phyloP scores from a whole-genome alignment of 1,284 basidiomycete genomes.

The Sanguinoderma infundibulare region DNA sequence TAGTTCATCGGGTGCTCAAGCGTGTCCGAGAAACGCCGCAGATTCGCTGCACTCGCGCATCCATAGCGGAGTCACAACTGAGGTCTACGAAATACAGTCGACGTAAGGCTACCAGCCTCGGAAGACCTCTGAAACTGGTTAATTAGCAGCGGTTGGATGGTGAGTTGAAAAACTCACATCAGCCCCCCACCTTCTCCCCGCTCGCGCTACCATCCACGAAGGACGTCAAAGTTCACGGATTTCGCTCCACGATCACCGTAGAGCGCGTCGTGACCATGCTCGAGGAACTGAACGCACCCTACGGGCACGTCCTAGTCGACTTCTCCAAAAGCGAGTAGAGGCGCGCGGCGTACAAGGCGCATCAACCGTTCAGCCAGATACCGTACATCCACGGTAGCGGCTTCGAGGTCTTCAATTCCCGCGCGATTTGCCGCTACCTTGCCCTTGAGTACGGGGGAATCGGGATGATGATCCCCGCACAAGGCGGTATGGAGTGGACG shows the following conservation, averaged over 20 bases:
- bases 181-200: too few species aligned
- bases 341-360: slow-evolving; percentile 41
- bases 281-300: slow-evolving; percentile 57
- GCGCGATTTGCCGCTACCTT: slow-evolving; percentile 56
- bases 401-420: slow-evolving; percentile 51
- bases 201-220: slow-evolving; percentile 39
- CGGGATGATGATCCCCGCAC: slow-evolving; percentile 38
- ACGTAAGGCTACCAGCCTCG: too few species aligned
- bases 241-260: background rate
- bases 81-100: too few species aligned
- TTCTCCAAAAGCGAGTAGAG: slow-evolving; percentile 51
- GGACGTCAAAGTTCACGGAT: slow-evolving; percentile 53
- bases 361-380: slow-evolving; percentile 72
- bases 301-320: slow-evolving; percentile 50
- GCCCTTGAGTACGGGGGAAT: slow-evolving; percentile 46
- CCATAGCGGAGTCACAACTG: too few species aligned
- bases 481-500: slow-evolving; percentile 37
- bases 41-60: too few species aligned
- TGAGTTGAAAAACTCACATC: too few species aligned
- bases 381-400: slow-evolving; percentile 61
- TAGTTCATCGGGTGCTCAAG: too few species aligned
- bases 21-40: too few species aligned
- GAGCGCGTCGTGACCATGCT: slow-evolving; percentile 33
- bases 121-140: too few species aligned
- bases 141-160: too few species aligned